Conservation (phyloP, 345 rosid genomes). For the Rhodamnia argentea region DNA sequence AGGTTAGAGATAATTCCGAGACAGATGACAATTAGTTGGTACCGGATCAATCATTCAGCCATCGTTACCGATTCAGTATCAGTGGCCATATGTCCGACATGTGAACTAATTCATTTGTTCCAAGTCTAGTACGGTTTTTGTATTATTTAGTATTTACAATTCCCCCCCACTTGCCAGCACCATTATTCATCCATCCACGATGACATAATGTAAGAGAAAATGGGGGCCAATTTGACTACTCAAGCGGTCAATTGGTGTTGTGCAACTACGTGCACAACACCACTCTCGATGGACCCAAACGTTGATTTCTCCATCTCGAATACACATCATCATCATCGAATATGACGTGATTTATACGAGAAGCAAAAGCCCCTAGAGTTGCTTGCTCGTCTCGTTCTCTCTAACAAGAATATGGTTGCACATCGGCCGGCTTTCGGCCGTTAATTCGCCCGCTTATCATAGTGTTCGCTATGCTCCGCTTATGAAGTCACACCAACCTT, state of each 20-base stretch:
- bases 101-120: background rate
- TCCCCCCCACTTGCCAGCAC: background rate
- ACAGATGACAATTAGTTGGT: background rate
- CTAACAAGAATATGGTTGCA: background rate
- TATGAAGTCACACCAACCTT: background rate
- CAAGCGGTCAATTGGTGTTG: background rate
- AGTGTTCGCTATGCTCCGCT: background rate
- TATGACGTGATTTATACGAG: background rate
- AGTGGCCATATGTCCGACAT: fast-evolving
- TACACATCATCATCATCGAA: background rate
- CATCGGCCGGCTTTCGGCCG: background rate
- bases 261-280: background rate
- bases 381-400: background rate
- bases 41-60: background rate
- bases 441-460: too few species aligned
- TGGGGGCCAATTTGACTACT: background rate
- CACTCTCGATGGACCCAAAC: background rate
- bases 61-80: background rate
- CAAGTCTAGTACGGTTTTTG: background rate
- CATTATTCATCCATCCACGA: background rate
- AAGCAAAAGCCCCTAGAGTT: background rate
- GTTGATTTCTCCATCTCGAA: background rate
- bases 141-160: background rate
- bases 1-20: background rate
- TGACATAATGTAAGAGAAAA: background rate